phyloP scores from a whole-genome alignment of 352 stramenopile species.

The Pythium dissimile region DNA sequence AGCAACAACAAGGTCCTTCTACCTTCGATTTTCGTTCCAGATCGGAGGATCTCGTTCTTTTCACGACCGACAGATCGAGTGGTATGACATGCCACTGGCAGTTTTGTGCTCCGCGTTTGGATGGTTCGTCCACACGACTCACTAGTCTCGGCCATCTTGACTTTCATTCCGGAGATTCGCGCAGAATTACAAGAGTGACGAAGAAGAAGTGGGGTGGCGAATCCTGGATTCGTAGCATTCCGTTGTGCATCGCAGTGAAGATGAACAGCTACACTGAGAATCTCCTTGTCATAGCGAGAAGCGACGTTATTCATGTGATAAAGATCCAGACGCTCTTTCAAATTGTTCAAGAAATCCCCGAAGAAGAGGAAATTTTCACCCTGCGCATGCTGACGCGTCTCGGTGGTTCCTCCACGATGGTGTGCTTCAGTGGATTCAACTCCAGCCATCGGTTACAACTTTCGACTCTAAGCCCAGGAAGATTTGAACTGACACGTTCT shows the following conservation, averaged over 20 bases:
- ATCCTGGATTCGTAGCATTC: slow-evolving; percentile 17
- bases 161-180: slow-evolving; percentile 3
- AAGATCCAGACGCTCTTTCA: slow-evolving; percentile 54
- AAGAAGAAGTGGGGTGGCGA: slow-evolving; percentile 6
- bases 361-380: slow-evolving; percentile 21
- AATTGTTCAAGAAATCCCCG: slow-evolving; percentile 19
- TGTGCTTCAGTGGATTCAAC: slow-evolving; percentile 15
- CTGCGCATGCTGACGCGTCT: slow-evolving; percentile 15
- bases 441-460: slow-evolving; percentile 2
- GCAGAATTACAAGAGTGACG: no score
- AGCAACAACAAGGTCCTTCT: neutral
- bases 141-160: slow-evolving; percentile 13
- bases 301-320: slow-evolving; percentile 61
- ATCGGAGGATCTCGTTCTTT: slow-evolving; percentile 10
- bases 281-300: slow-evolving; percentile 44
- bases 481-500: slow-evolving; percentile 17
- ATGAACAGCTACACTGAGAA: slow-evolving; percentile 48
- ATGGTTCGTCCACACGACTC: neutral
- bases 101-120: slow-evolving; percentile 5
- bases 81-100: slow-evolving; percentile 17
- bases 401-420: slow-evolving; percentile 23
- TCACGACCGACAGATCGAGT: slow-evolving; percentile 15
- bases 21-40: no score
- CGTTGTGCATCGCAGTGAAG: slow-evolving; percentile 47
- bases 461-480: neutral